Evolutionary conservation across 768 basidiomycete species (phyloP), one percentile per base, ranked within the genome.

Genomic region (Peribolospora kevripleyi): DNA sequence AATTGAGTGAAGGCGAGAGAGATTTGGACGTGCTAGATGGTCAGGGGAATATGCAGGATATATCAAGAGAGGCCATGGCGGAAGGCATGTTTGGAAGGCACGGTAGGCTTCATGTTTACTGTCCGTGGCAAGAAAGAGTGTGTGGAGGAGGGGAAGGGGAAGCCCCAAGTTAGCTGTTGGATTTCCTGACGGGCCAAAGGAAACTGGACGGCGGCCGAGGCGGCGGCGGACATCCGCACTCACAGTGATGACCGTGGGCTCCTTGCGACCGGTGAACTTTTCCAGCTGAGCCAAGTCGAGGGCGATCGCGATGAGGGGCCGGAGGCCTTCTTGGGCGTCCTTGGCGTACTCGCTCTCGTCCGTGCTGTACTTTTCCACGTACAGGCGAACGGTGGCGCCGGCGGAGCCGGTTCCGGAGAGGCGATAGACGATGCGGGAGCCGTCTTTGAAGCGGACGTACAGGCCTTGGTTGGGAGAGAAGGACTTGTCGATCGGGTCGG

Each of bases 211-310:
- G 25, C 25, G 25, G 25, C 25, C 25, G 25, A 25, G 25, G 25
- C 25, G 25, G 25, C 25, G 25, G 25, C 25, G 25, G 46, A 46
- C 10, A 46, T 46, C 10, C 10, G 46, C 10, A 63, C 64, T 71
- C 64, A 83, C 82, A 54, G 91, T 98, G 67, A 98, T 95, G 60
- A 98, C 93, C 51, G 88, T 91, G 46, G 93, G 93, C 72, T 86
- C 73, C 53, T 91, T 82, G 61, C 85, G 71, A 39, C 81, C 80
- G 61, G 91, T 74, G 71, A 81, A 85, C 66, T 83, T 75, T 67
- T 80, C 80, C 70, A 98, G 71, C 68, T 83, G 81, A 71, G 79
- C 80, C 51, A 90, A 72, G 63, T 78, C 74, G 57, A 97, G 68
- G 42, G 93, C 93, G 55, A 93, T 88, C 66, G 95, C 90, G 65